phyloP scores from a whole-genome alignment of 2,329 filamentous ascomycete genomes.

The Verticillium dahliae region DNA sequence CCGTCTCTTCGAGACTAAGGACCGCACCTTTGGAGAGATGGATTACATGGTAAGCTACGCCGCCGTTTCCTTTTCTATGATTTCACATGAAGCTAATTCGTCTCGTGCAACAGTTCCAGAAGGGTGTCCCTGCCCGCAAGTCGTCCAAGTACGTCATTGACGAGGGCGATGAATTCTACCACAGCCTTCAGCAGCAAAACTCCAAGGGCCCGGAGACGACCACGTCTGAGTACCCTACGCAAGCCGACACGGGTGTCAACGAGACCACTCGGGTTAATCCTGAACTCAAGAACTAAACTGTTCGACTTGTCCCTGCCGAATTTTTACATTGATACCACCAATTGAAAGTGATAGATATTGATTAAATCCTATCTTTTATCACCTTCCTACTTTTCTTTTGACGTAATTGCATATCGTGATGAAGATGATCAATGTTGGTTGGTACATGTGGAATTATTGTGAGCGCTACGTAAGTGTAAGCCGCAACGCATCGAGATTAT shows the following conservation, averaged over 20 bases:
- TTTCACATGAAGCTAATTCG: not conserved
- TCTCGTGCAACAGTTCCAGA: constrained; percentile 21
- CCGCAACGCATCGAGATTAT: no score
- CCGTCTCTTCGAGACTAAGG: constrained; percentile 37
- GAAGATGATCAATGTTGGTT: no score
- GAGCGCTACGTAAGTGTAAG: no score
- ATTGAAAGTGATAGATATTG: not conserved
- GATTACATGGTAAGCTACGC: constrained; percentile 28
- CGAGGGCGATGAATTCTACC: not conserved
- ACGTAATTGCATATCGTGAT: no score
- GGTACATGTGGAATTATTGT: no score
- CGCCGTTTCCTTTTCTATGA: no score
- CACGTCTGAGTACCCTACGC: not conserved
- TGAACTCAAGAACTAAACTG: not conserved
- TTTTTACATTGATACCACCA: not conserved
- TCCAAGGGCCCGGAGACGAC: not conserved
- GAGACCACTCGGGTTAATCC: not conserved
- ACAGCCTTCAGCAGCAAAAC: not conserved
- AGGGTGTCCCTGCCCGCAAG: constrained; percentile 28
- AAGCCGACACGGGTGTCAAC: not conserved
- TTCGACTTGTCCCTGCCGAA: not conserved
- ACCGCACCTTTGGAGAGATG: constrained; percentile 36
- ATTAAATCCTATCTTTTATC: not conserved
- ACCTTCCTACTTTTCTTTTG: not conserved
- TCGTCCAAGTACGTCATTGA: constrained; percentile 24